These are phyloP conservation scores for Pseudogymnoascus sp. DNA, from an alignment of 2,329 filamentous ascomycete species.

Conservation along the genomic window DNA sequence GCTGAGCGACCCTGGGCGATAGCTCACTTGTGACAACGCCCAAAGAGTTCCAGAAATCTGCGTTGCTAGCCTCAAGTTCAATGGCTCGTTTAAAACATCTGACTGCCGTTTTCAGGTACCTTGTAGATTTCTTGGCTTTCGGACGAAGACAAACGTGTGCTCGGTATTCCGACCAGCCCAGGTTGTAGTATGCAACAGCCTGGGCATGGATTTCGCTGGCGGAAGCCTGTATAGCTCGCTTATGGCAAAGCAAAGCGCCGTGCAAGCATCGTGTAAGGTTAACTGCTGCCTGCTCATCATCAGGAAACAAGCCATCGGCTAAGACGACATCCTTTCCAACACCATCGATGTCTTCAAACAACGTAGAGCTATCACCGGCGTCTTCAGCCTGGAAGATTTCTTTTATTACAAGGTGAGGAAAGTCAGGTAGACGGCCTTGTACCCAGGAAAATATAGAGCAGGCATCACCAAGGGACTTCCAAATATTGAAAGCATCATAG, in stretches of 20 bases:
- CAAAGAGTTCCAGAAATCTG: slow-evolving; percentile 95
- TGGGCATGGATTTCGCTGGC: slow-evolving; percentile 75
- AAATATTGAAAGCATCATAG: slow-evolving; percentile 81
- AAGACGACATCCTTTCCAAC: slow-evolving; percentile 39
- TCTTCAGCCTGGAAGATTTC: slow-evolving; percentile 52
- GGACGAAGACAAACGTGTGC: slow-evolving; percentile 62
- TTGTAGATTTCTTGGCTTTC: slow-evolving; percentile 47
- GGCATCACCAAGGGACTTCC: slow-evolving; percentile 87
- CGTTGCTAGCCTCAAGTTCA: slow-evolving; percentile 86
- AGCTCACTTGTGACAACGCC: slow-evolving; percentile 84
- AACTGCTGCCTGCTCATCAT: slow-evolving; percentile 27
- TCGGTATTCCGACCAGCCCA: slow-evolving; percentile 88
- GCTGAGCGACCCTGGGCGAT: slow-evolving; percentile 83
- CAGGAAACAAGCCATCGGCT: slow-evolving; percentile 28
- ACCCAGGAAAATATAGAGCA: slow-evolving; percentile 78
- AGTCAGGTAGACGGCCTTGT: slow-evolving; percentile 56
- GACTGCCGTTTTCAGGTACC: slow-evolving; percentile 74
- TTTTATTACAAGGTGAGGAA: slow-evolving; percentile 54
- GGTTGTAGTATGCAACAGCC: slow-evolving; percentile 93
- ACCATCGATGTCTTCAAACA: slow-evolving; percentile 64
- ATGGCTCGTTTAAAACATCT: slow-evolving; percentile 93
- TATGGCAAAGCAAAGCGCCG: slow-evolving; percentile 76
- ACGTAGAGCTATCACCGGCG: slow-evolving; percentile 47
- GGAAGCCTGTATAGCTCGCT: slow-evolving; percentile 71
- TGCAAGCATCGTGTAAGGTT: slow-evolving; percentile 57